Evolutionary conservation across 2,329 filamentous ascomycete species (phyloP), one percentile per base, ranked within the genome.

Genomic region (Aphanoascus verrucosus): DNA sequence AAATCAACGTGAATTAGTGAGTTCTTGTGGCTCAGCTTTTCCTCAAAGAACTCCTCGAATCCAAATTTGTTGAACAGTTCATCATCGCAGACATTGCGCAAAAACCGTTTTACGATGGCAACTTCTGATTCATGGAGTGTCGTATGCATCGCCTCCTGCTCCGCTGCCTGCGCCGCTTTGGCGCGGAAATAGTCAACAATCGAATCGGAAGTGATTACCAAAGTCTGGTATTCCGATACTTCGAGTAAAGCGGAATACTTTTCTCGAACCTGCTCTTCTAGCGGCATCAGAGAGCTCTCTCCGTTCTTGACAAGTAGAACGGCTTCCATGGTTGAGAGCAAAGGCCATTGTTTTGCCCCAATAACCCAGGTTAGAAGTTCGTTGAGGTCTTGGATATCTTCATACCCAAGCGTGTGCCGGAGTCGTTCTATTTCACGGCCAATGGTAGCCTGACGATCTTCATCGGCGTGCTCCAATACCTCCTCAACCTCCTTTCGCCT

Each of bases 381-480:
- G 37, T 64, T 64, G 5, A 65, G 61, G 32, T 65, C 63, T n/a
- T 56, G 55, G 20, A 64, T 57, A 48, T 65, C 62, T 47, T 63
- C 62, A 1, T 54, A 12, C 14, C 56, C 56, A n/a, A 58, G 58
- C 3, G 51, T 58, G 5, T 58, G 50, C 38, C 64, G 64, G 9
- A 64, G 55, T 9, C 53, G 58, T 11, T 61, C 55, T 34, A 64
- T 60, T 23, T 64, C 63, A 12, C 55, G 55, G 5, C 44, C 52
- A 15, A 65, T 63, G 20, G 64, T 62, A 31, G 63, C 57, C 7
- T 59, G 57, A 1, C 61, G 55, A 15, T 62, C 59, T 42, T 58
- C 60, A 1, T 57, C 58, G 6, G 63, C 60, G 17, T 62, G 58
- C 9, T 61, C 60, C 17, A 65, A 54, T 1, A 58, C 61, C n/a